phyloP scores from a whole-genome alignment of 352 stramenopile species.

The Phytopythium sindhum region DNA sequence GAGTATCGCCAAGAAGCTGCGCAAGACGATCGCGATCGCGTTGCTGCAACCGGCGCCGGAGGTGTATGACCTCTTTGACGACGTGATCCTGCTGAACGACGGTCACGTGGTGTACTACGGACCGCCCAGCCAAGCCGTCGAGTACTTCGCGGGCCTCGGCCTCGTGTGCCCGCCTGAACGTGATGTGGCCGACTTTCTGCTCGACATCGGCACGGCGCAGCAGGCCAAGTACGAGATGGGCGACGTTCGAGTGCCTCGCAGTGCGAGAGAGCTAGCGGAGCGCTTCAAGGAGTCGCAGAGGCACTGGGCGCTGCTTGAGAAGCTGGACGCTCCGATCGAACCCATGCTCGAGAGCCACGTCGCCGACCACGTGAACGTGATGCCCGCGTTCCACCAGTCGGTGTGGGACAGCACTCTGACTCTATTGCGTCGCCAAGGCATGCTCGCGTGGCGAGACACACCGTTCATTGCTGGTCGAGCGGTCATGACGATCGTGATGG shows the following conservation, averaged over 20 bases:
- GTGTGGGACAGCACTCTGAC: too few relatives aligned
- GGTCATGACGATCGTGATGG: constrained; percentile 32
- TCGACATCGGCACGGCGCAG: constrained; percentile 39
- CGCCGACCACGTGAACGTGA: too few relatives aligned
- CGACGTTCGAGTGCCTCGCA: not conserved
- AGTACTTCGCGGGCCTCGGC: constrained; percentile 78
- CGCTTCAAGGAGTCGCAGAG: too few relatives aligned
- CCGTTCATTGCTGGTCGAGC: constrained; percentile 29
- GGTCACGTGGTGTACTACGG: constrained; percentile 36
- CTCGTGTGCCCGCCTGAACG: constrained; percentile 42
- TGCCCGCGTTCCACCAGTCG: too few relatives aligned
- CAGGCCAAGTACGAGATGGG: not conserved
- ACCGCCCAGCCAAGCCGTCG: constrained; percentile 39
- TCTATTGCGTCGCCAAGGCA: constrained; percentile 34
- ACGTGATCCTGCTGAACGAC: constrained; percentile 46
- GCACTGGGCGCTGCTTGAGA: too few relatives aligned
- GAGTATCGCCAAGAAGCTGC: constrained; percentile 40
- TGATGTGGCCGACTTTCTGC: constrained; percentile 88
- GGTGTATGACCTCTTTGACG: constrained; percentile 47
- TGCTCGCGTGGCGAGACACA: constrained; percentile 32
- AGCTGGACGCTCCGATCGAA: too few relatives aligned
- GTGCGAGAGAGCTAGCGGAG: too few relatives aligned
- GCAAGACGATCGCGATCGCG: constrained; percentile 60
- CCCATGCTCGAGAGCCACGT: too few relatives aligned
- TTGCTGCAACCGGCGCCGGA: constrained; percentile 81